Evolutionary conservation across 805 yeast species (phyloP), one percentile per base, ranked within the genome.

Genomic region (Candida insectalens): DNA sequence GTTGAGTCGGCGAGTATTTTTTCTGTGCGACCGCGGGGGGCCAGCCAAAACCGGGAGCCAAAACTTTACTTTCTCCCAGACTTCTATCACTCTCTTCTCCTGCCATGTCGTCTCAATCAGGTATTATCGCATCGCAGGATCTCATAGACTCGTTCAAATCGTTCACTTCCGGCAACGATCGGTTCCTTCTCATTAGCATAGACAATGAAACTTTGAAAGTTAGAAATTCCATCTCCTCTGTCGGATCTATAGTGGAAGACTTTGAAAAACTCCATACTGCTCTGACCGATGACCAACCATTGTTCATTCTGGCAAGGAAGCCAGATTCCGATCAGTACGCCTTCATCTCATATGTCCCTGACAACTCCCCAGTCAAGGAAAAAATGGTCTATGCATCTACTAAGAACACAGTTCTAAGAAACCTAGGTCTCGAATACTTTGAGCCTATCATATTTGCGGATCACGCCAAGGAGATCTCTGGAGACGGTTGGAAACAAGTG

Each of bases 351-450:
- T 88, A 69, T 59, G 88, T 89, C 34, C 96, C 98, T 1, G 96
- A 89, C 53, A 56, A 57, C 33, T 83, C 96, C 6, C 75, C 78
- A 3, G 88, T 89, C 25, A 71, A 87, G 37, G 67, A 71, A 36
- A 92, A 89, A 55, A 92, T 92, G 96, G 65, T 92, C 32, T 92
- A 88, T 54, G 97, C 97, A 4, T 83, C 96, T 2, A 77, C 94
- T 8, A 84, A 84, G 40, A 80, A 74, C 53, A 74, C 92, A 2
- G 57, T 92, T 25, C 59, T 83, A 36, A 74, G 82, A 44, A 78
- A 80, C 41, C 63, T 89, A 26, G 96, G 96, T 4, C 47, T 62
- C 13, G 69, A 67, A 36, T 58, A 60, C 35, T 71, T 77, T 53
- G 49, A 61, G 26, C 67, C 69, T 2, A 60, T 67, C 32, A 50